Evolutionary conservation across 108 stramenopile species (phyloP).

Genomic region (Pseudonitzschia pungens): DNA sequence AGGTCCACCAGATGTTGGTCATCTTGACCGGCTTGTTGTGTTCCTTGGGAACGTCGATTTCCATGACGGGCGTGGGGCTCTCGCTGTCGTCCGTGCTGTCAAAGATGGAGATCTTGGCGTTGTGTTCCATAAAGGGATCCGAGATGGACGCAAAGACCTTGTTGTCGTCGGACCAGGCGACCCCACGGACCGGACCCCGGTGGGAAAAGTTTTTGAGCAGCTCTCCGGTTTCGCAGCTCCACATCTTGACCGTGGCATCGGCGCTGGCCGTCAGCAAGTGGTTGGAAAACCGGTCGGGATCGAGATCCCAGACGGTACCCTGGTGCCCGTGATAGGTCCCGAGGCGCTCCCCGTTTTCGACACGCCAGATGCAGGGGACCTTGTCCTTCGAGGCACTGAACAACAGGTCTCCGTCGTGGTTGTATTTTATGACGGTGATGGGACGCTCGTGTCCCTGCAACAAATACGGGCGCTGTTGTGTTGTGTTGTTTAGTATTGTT

Average conservation of each 20-base stretch:
- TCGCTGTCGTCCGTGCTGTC: slow-evolving; percentile 50
- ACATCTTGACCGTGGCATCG: slow-evolving; percentile 84
- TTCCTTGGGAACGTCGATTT: slow-evolving; percentile 85
- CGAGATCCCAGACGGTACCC: slow-evolving; percentile 98
- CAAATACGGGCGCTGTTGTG: slow-evolving; percentile 84
- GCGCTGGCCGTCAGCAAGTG: slow-evolving; percentile 81
- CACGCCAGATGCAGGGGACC: slow-evolving; percentile 90
- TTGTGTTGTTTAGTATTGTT: background rate
- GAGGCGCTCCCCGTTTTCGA: slow-evolving; percentile 92
- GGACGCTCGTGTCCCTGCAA: slow-evolving; percentile 99
- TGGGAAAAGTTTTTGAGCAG: slow-evolving; percentile 83
- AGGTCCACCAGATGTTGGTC: slow-evolving; percentile 89
- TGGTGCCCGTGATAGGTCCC: slow-evolving; percentile 96
- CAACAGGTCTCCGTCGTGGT: slow-evolving; percentile 95
- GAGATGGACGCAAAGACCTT: slow-evolving; percentile 92
- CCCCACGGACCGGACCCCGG: slow-evolving; percentile 90
- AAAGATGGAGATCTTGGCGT: slow-evolving; percentile 90
- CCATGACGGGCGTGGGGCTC: slow-evolving; percentile 58
- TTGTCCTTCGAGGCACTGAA: slow-evolving; percentile 95
- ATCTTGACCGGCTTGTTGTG: slow-evolving; percentile 75
- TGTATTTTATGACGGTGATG: slow-evolving; percentile 97
- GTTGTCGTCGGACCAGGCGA: slow-evolving; percentile 92
- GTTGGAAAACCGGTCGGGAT: slow-evolving; percentile 80
- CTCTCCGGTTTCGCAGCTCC: slow-evolving; percentile 92
- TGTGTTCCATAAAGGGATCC: slow-evolving; percentile 95